phyloP scores from a whole-genome alignment of 2,329 filamentous ascomycete genomes.

The Trichothecium roseum region DNA sequence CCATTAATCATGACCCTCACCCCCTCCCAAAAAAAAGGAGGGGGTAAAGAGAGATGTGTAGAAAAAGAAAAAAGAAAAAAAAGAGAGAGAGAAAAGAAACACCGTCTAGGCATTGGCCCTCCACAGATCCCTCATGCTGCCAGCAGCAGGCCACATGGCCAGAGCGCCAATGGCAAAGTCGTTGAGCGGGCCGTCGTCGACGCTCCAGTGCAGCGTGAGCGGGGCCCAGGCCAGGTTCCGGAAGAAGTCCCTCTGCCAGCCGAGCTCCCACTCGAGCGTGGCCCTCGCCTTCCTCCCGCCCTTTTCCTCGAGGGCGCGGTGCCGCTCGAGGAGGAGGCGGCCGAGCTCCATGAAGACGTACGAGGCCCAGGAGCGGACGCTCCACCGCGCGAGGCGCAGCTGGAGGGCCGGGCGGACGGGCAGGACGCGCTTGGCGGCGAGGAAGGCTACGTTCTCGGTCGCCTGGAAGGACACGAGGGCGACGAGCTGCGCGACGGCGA shows the following conservation, averaged over 20 bases:
- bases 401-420: constrained; percentile 45
- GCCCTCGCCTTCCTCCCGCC: constrained; percentile 3
- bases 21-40: too few species aligned
- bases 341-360: constrained; percentile 70
- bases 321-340: constrained; percentile 43
- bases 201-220: constrained; percentile 74
- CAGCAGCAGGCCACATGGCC: constrained; percentile 31
- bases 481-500: constrained; percentile 59
- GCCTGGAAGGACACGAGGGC: constrained; percentile 63
- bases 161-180: constrained; percentile 30
- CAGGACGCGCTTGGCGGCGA: constrained; percentile 64
- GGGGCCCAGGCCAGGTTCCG: constrained; percentile 71
- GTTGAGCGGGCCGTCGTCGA: constrained; percentile 46
- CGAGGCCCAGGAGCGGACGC: constrained; percentile 68
- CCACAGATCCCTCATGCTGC: constrained; percentile 37
- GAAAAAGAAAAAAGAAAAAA: not conserved
- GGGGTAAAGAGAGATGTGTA: not conserved
- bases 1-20: too few species aligned
- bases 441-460: constrained; percentile 74
- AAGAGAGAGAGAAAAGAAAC: constrained; percentile 4
- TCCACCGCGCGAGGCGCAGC: constrained; percentile 56
- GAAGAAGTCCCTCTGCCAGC: constrained; percentile 57
- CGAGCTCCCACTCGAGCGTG: constrained; percentile 27
- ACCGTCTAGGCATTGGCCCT: constrained; percentile 4
- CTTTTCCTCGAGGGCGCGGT: constrained; percentile 15